Base-by-base conservation (phyloP, 306 rosid genomes). In the Lagenaria siceraria region DNA sequence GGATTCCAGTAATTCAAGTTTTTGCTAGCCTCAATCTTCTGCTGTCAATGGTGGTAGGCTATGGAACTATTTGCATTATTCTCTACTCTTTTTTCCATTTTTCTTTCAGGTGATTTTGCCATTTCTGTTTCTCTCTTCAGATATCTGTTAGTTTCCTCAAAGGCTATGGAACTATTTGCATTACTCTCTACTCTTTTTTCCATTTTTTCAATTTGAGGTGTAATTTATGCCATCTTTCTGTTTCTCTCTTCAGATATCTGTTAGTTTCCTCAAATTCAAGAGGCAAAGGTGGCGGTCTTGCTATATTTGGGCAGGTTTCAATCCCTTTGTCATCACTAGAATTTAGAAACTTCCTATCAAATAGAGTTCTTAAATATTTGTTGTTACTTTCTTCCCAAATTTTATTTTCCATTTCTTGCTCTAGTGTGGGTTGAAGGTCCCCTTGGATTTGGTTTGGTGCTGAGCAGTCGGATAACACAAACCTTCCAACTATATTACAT, bases 371-470 rank as follows among this genome's bases (percentile, higher is more conserved):
- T 15, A 42, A 51, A 25, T 46, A 49, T 48, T 71, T 70, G 38
- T 61, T 8, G 33, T 31, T 27, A 40, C 46, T 48, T 84, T 55
- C 29, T 42, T 64, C 62, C 76, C 51, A 55, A 81, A 69, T 73
- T 29, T 7, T 69, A 19, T 63, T 27, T 73, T 56, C 19, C 55
- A 5, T 48, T 55, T 78, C 86, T 82, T 85, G 81, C 76, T 87
- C 68, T 92, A 96, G 98, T 87, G 80, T 96, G 99, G 99, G 77
- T 83, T 83, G 97, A 92, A 87, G 99, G 96, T 68, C 97, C 97
- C 19, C 82, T 96, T 22, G 99, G 98, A 48, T 90, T 90, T 77
- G 99, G 99, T 81, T 89, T 96, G 88, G 84, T 96, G 79, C 82
- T 96, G 79, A 88, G 93, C 80, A 88, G 93, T 63, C 96, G 99